Percentiles rank a stretch among this genome's conserved stretches.
These are phyloP conservation scores for Sporothrix globosa DNA, from an alignment of 2,329 filamentous ascomycete genomes.

Conservation along the genomic window DNA sequence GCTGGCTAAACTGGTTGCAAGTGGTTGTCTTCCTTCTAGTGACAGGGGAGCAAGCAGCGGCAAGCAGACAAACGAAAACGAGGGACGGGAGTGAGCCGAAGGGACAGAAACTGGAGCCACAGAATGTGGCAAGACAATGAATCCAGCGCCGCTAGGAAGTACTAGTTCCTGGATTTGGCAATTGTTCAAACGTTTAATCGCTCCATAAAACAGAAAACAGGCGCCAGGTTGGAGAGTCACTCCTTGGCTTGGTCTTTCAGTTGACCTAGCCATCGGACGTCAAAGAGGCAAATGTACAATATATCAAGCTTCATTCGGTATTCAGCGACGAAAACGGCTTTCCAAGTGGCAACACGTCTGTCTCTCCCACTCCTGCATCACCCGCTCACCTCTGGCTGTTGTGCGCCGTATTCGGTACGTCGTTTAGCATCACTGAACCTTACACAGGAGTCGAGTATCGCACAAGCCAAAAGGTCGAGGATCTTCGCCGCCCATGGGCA, in stretches of 20 bases:
- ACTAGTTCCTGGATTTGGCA: neutral
- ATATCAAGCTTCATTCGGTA: constrained; percentile 11
- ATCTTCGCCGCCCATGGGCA: neutral
- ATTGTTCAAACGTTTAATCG: neutral
- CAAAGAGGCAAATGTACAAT: neutral
- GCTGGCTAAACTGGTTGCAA: neutral
- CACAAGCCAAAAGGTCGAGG: no score
- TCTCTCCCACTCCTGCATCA: neutral
- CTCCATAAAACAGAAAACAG: constrained; percentile 23
- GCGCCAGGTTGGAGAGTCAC: neutral
- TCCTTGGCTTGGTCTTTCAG: neutral
- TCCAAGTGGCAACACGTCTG: neutral
- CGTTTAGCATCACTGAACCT: no score
- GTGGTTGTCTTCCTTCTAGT: neutral
- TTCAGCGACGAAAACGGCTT: neutral
- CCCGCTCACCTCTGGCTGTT: neutral
- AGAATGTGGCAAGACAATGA: constrained; percentile 13
- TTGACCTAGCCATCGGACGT: neutral
- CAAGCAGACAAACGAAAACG: neutral
- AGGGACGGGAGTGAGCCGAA: neutral
- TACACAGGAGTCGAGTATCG: no score
- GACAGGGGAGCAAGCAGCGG: neutral
- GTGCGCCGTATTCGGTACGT: neutral
- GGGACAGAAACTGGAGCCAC: constrained; percentile 1
- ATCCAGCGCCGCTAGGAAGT: neutral